Evolutionary conservation across 805 yeast genomes (phyloP).

Genomic region (Candida koratica): DNA sequence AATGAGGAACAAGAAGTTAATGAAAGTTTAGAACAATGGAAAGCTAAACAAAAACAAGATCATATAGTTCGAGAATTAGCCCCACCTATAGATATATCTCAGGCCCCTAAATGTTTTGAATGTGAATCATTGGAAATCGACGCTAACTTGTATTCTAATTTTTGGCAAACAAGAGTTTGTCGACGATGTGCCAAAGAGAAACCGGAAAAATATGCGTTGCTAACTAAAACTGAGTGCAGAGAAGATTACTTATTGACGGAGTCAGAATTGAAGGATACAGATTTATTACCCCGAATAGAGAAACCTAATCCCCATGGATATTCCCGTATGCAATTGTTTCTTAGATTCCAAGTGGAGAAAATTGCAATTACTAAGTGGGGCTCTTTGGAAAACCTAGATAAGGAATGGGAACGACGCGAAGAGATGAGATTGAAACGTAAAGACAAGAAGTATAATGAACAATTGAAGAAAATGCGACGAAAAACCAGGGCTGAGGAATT

Average conservation of each 20-base stretch:
- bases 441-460: constrained; percentile 74
- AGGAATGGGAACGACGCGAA: constrained; percentile 88
- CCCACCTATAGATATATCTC: constrained; percentile 67
- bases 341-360: constrained; percentile 90
- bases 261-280: constrained; percentile 76
- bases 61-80: constrained; percentile 49
- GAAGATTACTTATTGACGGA: constrained; percentile 93
- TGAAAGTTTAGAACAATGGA: constrained; percentile 43
- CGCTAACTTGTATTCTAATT: constrained; percentile 62
- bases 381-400: constrained; percentile 78
- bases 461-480: constrained; percentile 81
- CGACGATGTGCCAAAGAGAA: constrained; percentile 62
- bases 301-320: constrained; percentile 94
- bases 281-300: constrained; percentile 69
- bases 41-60: constrained; percentile 40
- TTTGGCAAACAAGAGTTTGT: constrained; percentile 69
- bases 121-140: constrained; percentile 82
- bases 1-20: constrained; percentile 13
- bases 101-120: constrained; percentile 79
- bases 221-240: constrained; percentile 93
- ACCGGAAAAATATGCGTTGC: constrained; percentile 85
- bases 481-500: constrained; percentile 89
- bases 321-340: constrained; percentile 87
- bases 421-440: constrained; percentile 63
- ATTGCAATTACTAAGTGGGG: constrained; percentile 95